These are phyloP conservation scores for Rhodotorula kratochvilovae DNA, from an alignment of 768 basidiomycete species.

Conservation along the genomic window DNA sequence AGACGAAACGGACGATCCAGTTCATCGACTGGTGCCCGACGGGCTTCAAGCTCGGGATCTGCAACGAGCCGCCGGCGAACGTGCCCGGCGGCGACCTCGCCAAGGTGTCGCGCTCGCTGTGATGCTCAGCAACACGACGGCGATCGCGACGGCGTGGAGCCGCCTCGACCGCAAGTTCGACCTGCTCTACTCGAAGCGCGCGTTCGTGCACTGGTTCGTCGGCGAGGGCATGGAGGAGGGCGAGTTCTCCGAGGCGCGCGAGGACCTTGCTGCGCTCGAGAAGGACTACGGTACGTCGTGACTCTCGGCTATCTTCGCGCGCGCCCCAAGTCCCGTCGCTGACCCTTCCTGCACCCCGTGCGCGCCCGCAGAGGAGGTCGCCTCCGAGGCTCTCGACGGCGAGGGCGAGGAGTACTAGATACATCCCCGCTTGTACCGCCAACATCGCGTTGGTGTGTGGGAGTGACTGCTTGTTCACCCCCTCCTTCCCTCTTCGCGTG, in stretches of 20 bases:
- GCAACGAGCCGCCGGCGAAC: conserved; percentile 87
- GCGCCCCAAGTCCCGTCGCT: background rate
- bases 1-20: conserved; percentile 96
- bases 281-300: conserved; percentile 58
- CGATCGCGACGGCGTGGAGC: conserved; percentile 91
- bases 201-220: conserved; percentile 55
- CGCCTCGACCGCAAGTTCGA: conserved; percentile 98
- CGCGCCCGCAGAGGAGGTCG: background rate
- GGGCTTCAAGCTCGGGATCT: conserved; percentile 97
- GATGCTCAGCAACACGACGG: conserved; percentile 96
- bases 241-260: conserved; percentile 84
- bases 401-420: background rate
- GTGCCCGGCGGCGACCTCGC: conserved; percentile 95
- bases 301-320: background rate
- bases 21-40: conserved; percentile 99
- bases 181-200: conserved; percentile 60
- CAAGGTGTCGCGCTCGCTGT: conserved; percentile 85
- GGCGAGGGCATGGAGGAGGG: conserved; percentile 91
- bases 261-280: conserved; percentile 95
- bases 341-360: background rate
- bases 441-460: too few relatives aligned
- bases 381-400: background rate
- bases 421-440: too few relatives aligned
- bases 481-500: too few relatives aligned
- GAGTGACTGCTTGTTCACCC: too few relatives aligned